Percentiles rank a stretch among this genome's conserved stretches.
Conservation (phyloP, 352 stramenopile genomes). For the Detonula confervacea region DNA sequence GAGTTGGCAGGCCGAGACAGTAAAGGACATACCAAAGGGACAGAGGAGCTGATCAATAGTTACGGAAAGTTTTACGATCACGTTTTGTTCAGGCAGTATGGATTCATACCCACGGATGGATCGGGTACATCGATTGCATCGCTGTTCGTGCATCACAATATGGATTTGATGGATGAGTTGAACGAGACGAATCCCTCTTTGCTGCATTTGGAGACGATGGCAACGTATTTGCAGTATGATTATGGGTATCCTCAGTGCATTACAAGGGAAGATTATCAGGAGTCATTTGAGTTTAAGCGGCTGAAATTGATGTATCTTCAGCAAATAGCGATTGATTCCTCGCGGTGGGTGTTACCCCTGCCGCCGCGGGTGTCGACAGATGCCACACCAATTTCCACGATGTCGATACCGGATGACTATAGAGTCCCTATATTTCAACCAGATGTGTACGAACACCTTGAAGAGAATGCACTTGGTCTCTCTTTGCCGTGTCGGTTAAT, state of each 20-base stretch:
- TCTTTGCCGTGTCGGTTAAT: conserved; percentile 26
- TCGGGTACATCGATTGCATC: conserved; percentile 12
- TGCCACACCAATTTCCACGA: conserved; percentile 16
- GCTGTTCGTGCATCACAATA: conserved; percentile 16
- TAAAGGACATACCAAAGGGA: conserved; percentile 14
- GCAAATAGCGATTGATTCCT: conserved; percentile 14
- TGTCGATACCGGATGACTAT: conserved; percentile 13
- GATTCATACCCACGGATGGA: conserved; percentile 14
- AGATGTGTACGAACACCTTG: conserved; percentile 21
- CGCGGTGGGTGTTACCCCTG: conserved; percentile 7
- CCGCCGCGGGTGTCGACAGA: conserved; percentile 6
- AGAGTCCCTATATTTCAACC: conserved; percentile 12
- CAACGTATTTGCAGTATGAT: conserved; percentile 25
- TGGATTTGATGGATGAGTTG: conserved; percentile 16
- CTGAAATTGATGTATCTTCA: conserved; percentile 22
- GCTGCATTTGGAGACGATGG: conserved; percentile 3
- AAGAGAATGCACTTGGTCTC: conserved; percentile 13
- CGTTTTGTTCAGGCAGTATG: conserved; percentile 25
- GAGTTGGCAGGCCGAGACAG: conserved; percentile 5
- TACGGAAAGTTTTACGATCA: conserved; percentile 18
- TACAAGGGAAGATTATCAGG: conserved; percentile 3
- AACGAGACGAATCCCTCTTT: not conserved
- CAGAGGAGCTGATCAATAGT: conserved; percentile 22
- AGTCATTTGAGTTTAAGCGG: conserved; percentile 22
- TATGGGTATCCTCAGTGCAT: conserved; percentile 28